phyloP scores from a whole-genome alignment of 2,329 filamentous ascomycete genomes.

The Penicillium oxalicum region DNA sequence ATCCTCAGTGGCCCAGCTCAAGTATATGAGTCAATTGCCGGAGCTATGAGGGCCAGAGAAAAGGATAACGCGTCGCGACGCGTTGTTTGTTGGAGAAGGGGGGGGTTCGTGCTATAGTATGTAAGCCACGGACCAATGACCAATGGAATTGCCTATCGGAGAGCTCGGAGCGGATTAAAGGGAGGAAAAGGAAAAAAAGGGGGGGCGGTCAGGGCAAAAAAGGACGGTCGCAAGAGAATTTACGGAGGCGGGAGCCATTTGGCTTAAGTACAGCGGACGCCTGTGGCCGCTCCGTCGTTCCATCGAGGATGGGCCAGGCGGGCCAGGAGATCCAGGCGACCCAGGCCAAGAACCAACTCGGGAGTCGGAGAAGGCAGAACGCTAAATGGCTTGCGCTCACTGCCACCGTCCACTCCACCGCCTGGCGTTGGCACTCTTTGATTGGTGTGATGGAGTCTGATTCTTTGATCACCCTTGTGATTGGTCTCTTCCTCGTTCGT shows the following conservation, averaged over 20 bases:
- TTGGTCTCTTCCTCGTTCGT: constrained; percentile 12
- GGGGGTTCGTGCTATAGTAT: background rate
- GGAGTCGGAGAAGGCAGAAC: too few species aligned
- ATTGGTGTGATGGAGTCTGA: constrained; percentile 3
- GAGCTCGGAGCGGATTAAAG: background rate
- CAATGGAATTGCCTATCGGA: background rate
- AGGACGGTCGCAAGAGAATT: constrained; percentile 19
- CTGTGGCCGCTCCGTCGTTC: constrained; percentile 4
- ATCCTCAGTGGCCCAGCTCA: constrained; percentile 1
- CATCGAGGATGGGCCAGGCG: constrained; percentile 2
- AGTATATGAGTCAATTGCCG: constrained; percentile 5
- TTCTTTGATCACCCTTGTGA: constrained; percentile 6
- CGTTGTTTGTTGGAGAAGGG: constrained; percentile 11
- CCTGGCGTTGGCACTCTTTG: constrained; percentile 14
- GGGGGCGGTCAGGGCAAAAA: constrained; percentile 14
- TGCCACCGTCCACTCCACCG: constrained; percentile 15
- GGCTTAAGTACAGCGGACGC: constrained; percentile 23
- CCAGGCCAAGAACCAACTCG: background rate
- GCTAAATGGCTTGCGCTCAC: background rate
- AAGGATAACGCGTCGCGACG: constrained; percentile 12
- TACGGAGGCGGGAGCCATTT: constrained; percentile 21
- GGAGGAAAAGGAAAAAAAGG: constrained; percentile 18
- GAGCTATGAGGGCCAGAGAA: background rate
- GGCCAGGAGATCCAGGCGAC: background rate
- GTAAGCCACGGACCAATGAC: background rate